These are phyloP conservation scores for Wickerhamomyces pijperi DNA, from an alignment of 805 yeast genomes.

Conservation along the genomic window DNA sequence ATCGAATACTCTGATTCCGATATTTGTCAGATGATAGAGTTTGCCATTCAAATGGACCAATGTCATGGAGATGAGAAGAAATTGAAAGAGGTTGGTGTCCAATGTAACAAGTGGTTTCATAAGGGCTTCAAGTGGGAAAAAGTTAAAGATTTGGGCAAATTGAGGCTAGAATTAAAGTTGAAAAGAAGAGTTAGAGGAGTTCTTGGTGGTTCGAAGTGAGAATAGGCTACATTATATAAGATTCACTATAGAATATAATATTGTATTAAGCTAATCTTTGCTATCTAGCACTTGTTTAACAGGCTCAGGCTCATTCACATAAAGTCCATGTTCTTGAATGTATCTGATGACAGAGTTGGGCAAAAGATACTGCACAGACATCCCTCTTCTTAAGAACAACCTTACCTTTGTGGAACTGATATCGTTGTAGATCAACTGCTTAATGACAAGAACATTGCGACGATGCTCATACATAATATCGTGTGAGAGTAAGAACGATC, in stretches of 20 bases:
- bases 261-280: conserved; percentile 23
- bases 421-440: conserved; percentile 93
- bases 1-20: conserved; percentile 17
- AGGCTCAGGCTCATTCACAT: conserved; percentile 81
- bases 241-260: too few species aligned
- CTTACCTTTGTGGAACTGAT: conserved; percentile 92
- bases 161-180: conserved; percentile 33
- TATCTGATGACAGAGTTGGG: conserved; percentile 94
- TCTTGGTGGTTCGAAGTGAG: too few species aligned
- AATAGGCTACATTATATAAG: too few species aligned
- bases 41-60: conserved; percentile 24
- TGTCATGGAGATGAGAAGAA: conserved; percentile 22
- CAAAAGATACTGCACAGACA: conserved; percentile 90
- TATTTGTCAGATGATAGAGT: conserved; percentile 19
- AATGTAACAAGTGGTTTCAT: conserved; percentile 29
- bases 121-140: conserved; percentile 27
- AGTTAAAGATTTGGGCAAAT: conserved; percentile 31
- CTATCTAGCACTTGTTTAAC: conserved; percentile 72
- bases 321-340: conserved; percentile 84
- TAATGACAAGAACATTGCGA: conserved; percentile 84
- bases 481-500: conserved; percentile 83
- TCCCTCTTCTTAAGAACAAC: conserved; percentile 82
- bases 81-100: conserved; percentile 25
- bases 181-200: conserved; percentile 28
- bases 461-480: conserved; percentile 97